Percentiles rank a stretch among this genome's conserved stretches.
phyloP scores from a whole-genome alignment of 306 rosid species.

The Begonia loranthoides region DNA sequence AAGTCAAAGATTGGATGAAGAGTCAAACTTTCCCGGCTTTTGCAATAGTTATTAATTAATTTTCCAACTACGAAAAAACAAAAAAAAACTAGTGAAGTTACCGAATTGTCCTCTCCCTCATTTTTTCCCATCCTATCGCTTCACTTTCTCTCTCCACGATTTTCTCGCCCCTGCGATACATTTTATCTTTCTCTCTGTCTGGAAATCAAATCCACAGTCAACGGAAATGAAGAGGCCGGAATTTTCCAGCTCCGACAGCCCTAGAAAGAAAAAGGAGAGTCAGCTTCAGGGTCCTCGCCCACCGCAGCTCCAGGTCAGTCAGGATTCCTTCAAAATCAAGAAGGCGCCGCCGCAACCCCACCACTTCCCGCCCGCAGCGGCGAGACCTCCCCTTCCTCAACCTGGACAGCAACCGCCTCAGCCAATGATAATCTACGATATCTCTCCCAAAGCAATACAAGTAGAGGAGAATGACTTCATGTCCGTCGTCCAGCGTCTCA shows the following conservation, averaged over 20 bases:
- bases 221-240: constrained; percentile 30
- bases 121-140: background rate
- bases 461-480: constrained; percentile 50
- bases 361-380: constrained; percentile 10
- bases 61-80: no score
- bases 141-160: background rate
- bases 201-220: background rate
- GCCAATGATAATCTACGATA: constrained; percentile 72
- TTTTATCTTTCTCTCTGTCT: background rate
- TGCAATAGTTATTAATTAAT: background rate
- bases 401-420: constrained; percentile 15
- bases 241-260: constrained; percentile 23
- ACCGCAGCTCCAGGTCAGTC: constrained; percentile 56
- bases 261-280: constrained; percentile 28
- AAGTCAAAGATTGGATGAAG: no score
- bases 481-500: constrained; percentile 86
- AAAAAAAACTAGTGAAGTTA: no score
- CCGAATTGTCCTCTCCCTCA: background rate
- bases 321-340: constrained; percentile 58
- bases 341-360: constrained; percentile 61
- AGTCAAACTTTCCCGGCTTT: background rate
- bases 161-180: background rate
- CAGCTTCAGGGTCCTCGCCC: constrained; percentile 82
- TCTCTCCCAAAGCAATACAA: constrained; percentile 74
- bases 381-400: background rate